These are phyloP conservation scores for Sphagnum fallax DNA, from an alignment of 228 moss, liverwort and hornwort species.

Conservation along the genomic window DNA sequence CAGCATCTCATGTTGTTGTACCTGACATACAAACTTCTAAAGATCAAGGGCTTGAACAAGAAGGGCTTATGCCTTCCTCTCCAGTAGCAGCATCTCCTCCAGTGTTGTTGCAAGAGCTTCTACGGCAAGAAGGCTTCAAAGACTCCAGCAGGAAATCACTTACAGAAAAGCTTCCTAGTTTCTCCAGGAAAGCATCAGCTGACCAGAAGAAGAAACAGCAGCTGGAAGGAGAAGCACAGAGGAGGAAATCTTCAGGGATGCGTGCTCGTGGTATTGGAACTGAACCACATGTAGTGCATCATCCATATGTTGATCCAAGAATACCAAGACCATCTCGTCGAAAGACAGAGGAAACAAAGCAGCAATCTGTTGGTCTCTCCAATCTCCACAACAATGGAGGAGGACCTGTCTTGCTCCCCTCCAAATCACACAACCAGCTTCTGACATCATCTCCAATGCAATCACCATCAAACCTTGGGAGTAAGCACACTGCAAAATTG, in stretches of 20 bases:
- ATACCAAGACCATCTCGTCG: too few relatives aligned
- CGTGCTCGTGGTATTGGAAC: too few relatives aligned
- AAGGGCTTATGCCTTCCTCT: too few relatives aligned
- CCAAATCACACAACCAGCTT: conserved; percentile 4
- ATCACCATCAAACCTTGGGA: neutral
- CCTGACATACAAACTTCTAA: too few relatives aligned
- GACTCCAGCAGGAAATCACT: conserved; percentile 21
- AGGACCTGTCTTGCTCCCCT: conserved; percentile 7
- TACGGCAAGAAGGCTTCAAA: conserved; percentile 20
- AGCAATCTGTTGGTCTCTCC: too few relatives aligned
- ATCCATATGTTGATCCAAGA: too few relatives aligned
- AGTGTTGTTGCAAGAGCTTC: conserved; percentile 34
- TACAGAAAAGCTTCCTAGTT: conserved; percentile 12
- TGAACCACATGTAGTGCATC: too few relatives aligned
- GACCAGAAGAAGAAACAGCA: conserved; percentile 3
- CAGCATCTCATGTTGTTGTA: too few relatives aligned
- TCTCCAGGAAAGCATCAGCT: conserved; percentile 7
- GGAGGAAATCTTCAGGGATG: too few relatives aligned
- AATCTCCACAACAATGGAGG: neutral
- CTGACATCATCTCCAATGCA: conserved; percentile 12
- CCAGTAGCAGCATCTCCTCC: conserved; percentile 8
- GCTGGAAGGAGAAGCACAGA: too few relatives aligned
- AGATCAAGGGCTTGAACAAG: too few relatives aligned
- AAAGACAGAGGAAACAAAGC: too few relatives aligned
- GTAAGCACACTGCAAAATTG: conserved; percentile 20